Conservation (phyloP, 345 rosid genomes). For the Citrus australasica region DNA sequence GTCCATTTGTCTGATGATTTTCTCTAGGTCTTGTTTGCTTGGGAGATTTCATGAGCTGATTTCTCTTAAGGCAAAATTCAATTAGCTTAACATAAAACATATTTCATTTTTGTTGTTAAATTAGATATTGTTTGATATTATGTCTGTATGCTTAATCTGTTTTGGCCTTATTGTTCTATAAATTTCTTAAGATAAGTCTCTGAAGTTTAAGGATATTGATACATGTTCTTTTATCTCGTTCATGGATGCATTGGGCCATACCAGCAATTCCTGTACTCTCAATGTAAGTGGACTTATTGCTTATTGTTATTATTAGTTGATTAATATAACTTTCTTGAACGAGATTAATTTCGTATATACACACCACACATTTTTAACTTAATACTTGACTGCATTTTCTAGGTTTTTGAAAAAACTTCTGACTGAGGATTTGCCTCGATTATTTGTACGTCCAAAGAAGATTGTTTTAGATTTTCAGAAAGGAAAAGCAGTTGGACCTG, state of each 20-base stretch:
- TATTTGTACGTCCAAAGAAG: conserved; percentile 97
- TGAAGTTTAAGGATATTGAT: conserved; percentile 26
- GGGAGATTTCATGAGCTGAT: conserved; percentile 8
- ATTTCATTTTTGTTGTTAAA: background rate
- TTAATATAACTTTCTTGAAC: background rate
- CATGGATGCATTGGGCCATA: conserved; percentile 38
- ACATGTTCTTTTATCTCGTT: conserved; percentile 24
- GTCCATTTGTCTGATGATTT: conserved; percentile 5
- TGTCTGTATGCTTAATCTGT: background rate
- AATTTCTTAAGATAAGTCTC: background rate
- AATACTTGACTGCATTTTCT: conserved; percentile 12
- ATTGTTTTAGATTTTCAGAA: conserved; percentile 95
- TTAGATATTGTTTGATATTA: background rate
- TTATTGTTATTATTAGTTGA: conserved; percentile 14
- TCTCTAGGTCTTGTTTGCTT: background rate
- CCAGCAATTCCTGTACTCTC: conserved; percentile 98
- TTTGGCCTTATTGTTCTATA: background rate
- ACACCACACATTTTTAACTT: background rate
- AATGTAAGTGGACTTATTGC: conserved; percentile 59
- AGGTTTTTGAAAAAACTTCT: conserved; percentile 96
- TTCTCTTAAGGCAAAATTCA: background rate
- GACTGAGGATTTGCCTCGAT: conserved; percentile 85
- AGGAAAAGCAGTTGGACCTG: conserved; percentile 93
- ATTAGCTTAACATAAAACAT: background rate
- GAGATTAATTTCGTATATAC: background rate